Conservation (phyloP, 2,329 filamentous ascomycete genomes). For the Alternaria metachromatica region DNA sequence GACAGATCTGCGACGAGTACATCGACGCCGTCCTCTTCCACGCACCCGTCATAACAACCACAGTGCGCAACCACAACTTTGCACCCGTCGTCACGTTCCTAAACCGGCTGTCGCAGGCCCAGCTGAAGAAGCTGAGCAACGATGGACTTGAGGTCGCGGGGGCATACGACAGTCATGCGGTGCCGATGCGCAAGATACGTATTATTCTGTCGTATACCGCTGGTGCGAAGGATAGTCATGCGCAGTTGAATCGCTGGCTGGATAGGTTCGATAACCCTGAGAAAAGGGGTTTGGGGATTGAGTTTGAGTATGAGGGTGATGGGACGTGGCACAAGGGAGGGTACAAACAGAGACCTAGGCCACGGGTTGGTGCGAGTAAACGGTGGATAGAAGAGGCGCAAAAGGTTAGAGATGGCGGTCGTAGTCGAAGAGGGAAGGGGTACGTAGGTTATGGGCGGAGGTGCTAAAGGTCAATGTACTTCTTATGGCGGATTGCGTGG, state of each 20-base stretch:
- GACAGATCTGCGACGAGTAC: slow-evolving; percentile 19
- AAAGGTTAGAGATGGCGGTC: background rate
- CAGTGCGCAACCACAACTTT: slow-evolving; percentile 26
- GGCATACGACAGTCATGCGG: background rate
- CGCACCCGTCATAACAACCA: slow-evolving; percentile 17
- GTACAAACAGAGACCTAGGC: slow-evolving; percentile 4
- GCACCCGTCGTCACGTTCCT: slow-evolving; percentile 23
- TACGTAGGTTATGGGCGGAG: background rate
- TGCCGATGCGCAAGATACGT: slow-evolving; percentile 4
- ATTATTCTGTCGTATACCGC: slow-evolving; percentile 10
- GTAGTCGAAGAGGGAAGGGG: background rate
- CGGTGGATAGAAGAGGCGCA: slow-evolving; percentile 1
- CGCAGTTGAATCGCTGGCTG: slow-evolving; percentile 18
- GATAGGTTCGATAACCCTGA: slow-evolving; percentile 12
- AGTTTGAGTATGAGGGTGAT: slow-evolving; percentile 9
- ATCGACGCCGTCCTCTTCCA: slow-evolving; percentile 20
- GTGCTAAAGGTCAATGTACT: background rate
- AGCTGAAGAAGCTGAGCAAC: slow-evolving; percentile 4
- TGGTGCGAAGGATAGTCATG: slow-evolving; percentile 8
- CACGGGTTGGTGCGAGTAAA: background rate
- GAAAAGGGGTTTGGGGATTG: slow-evolving; percentile 11
- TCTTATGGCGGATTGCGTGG: background rate
- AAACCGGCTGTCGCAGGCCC: slow-evolving; percentile 19
- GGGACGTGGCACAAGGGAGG: slow-evolving; percentile 4
- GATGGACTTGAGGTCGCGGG: background rate